These are phyloP conservation scores for Fusarium sp. DNA, from an alignment of 2,329 filamentous ascomycete species.

Conservation along the genomic window DNA sequence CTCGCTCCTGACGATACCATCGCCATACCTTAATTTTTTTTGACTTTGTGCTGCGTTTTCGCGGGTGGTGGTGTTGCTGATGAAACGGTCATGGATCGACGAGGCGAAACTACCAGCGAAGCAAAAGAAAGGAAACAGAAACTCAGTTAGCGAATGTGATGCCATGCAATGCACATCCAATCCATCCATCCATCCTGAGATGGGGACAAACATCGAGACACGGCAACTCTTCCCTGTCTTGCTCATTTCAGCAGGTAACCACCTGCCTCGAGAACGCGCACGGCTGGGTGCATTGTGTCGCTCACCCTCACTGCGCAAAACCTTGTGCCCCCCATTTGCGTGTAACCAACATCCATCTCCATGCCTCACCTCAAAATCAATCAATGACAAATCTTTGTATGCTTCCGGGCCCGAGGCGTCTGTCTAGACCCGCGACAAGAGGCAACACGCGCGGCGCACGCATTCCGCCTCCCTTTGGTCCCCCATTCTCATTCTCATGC, in stretches of 20 bases:
- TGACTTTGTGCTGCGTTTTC: conserved; percentile 1
- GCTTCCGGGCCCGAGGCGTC: conserved; percentile 1
- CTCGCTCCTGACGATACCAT: not conserved
- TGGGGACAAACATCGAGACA: not conserved
- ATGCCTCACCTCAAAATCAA: not conserved
- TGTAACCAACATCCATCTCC: conserved; percentile 5
- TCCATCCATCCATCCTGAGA: not conserved
- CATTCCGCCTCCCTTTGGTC: not conserved
- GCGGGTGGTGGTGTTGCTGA: conserved; percentile 8
- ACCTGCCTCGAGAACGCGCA: not conserved
- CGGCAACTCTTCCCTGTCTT: not conserved
- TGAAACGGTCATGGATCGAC: conserved; percentile 1
- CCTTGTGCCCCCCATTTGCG: conserved; percentile 1
- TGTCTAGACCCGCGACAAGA: not conserved
- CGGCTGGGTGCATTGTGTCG: not conserved
- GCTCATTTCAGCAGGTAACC: not conserved
- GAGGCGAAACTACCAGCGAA: not conserved
- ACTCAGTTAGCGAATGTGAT: conserved; percentile 16
- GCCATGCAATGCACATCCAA: conserved; percentile 1
- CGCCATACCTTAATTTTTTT: not conserved
- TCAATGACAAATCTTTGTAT: conserved; percentile 19
- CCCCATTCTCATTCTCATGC: not conserved
- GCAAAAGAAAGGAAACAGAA: conserved; percentile 14
- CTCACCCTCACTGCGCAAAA: conserved; percentile 2
- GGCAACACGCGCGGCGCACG: not conserved